Conservation (phyloP, 2,329 filamentous ascomycete species). For the Ustulina deusta region DNA sequence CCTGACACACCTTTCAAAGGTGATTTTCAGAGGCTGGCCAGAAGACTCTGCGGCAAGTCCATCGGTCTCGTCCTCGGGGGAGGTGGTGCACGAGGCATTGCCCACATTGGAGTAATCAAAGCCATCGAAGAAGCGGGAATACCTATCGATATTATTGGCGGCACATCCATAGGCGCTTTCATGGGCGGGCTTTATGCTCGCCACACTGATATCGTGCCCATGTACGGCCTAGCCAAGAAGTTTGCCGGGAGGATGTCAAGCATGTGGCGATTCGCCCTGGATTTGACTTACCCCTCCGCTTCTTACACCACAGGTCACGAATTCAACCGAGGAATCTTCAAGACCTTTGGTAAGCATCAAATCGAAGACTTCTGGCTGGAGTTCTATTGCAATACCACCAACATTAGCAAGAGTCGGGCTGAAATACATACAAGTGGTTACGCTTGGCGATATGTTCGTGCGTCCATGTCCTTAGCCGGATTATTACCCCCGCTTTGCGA, state of each 20-base stretch:
- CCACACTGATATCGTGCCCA: slow-evolving; percentile 95
- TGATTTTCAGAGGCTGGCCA: slow-evolving; percentile 92
- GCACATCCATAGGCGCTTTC: slow-evolving; percentile 96
- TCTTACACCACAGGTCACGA: slow-evolving; percentile 99
- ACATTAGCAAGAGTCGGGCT: slow-evolving; percentile 91
- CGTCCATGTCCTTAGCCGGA: slow-evolving; percentile 96
- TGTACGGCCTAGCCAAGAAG: slow-evolving; percentile 97
- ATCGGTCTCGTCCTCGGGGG: slow-evolving; percentile 94
- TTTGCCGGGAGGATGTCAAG: slow-evolving; percentile 99
- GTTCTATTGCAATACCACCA: slow-evolving; percentile 99
- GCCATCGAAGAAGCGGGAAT: slow-evolving; percentile 97
- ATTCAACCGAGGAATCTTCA: slow-evolving; percentile 99
- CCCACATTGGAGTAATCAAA: slow-evolving; percentile 93
- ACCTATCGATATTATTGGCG: slow-evolving; percentile 93
- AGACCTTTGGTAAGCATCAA: slow-evolving; percentile 94
- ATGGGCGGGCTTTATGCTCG: slow-evolving; percentile 95
- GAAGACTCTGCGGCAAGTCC: slow-evolving; percentile 91
- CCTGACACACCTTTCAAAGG: slow-evolving; percentile 94
- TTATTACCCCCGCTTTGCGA: slow-evolving; percentile 94
- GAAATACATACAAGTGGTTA: slow-evolving; percentile 98
- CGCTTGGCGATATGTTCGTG: slow-evolving; percentile 95
- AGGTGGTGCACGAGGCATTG: slow-evolving; percentile 90
- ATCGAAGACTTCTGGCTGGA: slow-evolving; percentile 99
- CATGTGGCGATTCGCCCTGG: slow-evolving; percentile 97
- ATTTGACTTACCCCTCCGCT: slow-evolving; percentile 94